These are phyloP conservation scores for Lonicera japonica DNA, from an alignment of 129 eudicot genomes.

Conservation along the genomic window DNA sequence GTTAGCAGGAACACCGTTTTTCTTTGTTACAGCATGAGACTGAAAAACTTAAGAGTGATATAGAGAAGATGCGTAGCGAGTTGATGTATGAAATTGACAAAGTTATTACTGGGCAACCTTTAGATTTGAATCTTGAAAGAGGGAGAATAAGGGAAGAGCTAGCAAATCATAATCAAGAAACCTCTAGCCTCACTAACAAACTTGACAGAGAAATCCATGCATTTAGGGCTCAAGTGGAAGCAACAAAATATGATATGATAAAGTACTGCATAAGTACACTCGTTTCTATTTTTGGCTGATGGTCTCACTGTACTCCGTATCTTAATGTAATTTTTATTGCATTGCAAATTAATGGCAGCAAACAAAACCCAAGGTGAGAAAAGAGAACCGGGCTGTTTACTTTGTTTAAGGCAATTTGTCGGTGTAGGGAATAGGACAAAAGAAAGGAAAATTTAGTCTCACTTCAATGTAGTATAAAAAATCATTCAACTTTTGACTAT, in stretches of 20 bases:
- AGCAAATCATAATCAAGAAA: constrained; percentile 81
- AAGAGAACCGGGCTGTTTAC: neutral
- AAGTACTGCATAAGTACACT: constrained; percentile 98
- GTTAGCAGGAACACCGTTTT: constrained; percentile 87
- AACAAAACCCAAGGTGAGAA: constrained; percentile 3
- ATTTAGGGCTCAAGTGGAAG: constrained; percentile 80
- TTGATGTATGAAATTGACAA: constrained; percentile 89
- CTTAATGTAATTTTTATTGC: constrained; percentile 35
- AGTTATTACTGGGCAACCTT: constrained; percentile 92
- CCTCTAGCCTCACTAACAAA: constrained; percentile 83
- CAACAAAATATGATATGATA: constrained; percentile 87
- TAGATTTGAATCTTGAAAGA: constrained; percentile 93
- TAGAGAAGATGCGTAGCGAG: constrained; percentile 94
- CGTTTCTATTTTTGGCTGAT: constrained; percentile 80
- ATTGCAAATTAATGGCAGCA: constrained; percentile 22
- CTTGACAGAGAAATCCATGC: constrained; percentile 92
- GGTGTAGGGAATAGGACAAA: too few species aligned
- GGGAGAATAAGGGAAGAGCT: constrained; percentile 97
- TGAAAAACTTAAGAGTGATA: constrained; percentile 78
- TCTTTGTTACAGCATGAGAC: constrained; percentile 83
- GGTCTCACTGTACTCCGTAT: constrained; percentile 88
- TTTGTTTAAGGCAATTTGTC: too few species aligned
- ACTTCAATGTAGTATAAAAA: neutral
- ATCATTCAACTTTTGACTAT: neutral
- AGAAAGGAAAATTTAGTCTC: neutral